Percentiles rank a stretch among this genome's conserved stretches.
Evolutionary conservation across 1,284 basidiomycete species (phyloP).

Genomic region (Stereum hirsutum): DNA sequence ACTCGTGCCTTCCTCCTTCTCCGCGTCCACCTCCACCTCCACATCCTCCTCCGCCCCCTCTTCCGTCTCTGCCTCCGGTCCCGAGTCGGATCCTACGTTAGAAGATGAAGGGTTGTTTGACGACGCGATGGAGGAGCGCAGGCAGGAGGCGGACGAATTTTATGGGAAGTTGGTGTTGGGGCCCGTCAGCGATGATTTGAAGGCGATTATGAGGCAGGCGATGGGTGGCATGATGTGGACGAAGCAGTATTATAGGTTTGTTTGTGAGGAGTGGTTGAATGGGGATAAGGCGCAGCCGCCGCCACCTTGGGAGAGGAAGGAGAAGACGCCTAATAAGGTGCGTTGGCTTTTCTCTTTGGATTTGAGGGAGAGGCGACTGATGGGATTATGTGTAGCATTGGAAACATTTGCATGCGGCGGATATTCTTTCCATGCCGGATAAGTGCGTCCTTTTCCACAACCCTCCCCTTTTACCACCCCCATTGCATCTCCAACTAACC

Average conservation of each 20-base stretch:
- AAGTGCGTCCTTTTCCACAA: constrained; percentile 46
- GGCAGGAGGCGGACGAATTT: constrained; percentile 94
- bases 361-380: not conserved
- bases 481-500: not conserved
- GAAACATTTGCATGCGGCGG: constrained; percentile 92
- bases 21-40: too few species aligned
- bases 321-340: constrained; percentile 71
- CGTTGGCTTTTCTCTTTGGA: constrained; percentile 12
- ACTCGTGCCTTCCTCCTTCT: constrained; percentile 74
- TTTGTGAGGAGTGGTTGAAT: constrained; percentile 93
- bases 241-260: constrained; percentile 95
- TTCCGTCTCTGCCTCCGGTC: too few species aligned
- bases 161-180: constrained; percentile 77
- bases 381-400: constrained; percentile 52
- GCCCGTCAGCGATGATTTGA: constrained; percentile 85
- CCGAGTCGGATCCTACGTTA: constrained; percentile 70
- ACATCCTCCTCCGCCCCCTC: too few species aligned
- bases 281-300: constrained; percentile 94
- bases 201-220: constrained; percentile 97
- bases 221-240: constrained; percentile 98
- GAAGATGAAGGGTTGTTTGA: constrained; percentile 91
- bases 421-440: constrained; percentile 97
- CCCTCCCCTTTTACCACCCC: not conserved
- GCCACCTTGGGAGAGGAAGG: constrained; percentile 86
- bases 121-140: constrained; percentile 78